phyloP scores from a whole-genome alignment of 225 moss, liverwort and hornwort genomes.

The Antitrichia curtipendula region DNA sequence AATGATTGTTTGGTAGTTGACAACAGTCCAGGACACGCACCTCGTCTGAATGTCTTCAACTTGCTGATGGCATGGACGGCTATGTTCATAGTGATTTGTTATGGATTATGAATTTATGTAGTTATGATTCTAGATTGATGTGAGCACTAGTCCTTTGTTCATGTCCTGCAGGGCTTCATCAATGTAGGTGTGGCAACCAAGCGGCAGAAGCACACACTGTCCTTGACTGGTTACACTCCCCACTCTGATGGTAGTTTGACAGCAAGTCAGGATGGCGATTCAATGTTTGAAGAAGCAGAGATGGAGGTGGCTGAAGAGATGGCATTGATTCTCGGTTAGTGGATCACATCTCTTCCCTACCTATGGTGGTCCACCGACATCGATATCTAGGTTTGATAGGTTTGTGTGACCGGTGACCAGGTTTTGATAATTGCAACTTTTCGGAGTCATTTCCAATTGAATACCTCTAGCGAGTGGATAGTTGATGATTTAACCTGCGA shows the following conservation, averaged over 20 bases:
- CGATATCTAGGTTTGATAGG: neutral
- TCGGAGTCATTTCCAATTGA: neutral
- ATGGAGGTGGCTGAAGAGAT: slow-evolving; percentile 54
- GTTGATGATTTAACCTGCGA: neutral
- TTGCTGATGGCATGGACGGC: neutral
- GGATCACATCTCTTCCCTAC: neutral
- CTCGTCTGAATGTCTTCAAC: neutral
- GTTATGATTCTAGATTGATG: neutral
- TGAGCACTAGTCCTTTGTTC: neutral
- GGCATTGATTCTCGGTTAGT: slow-evolving; percentile 45
- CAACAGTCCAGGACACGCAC: neutral
- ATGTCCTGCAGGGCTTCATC: slow-evolving; percentile 31
- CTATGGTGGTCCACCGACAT: neutral
- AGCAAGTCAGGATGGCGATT: slow-evolving; percentile 31
- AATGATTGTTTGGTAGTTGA: neutral
- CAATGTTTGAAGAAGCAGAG: slow-evolving; percentile 45
- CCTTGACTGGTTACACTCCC: neutral
- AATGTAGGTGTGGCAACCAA: slow-evolving; percentile 46
- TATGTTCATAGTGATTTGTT: neutral
- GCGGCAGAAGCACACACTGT: slow-evolving; percentile 7
- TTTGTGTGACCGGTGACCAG: neutral
- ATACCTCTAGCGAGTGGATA: neutral
- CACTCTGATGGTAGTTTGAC: slow-evolving; percentile 17
- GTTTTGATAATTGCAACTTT: neutral
- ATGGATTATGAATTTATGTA: neutral